These are phyloP conservation scores for Carex sylvatica DNA, from an alignment of 202 grass and related monocot species.

Conservation along the genomic window DNA sequence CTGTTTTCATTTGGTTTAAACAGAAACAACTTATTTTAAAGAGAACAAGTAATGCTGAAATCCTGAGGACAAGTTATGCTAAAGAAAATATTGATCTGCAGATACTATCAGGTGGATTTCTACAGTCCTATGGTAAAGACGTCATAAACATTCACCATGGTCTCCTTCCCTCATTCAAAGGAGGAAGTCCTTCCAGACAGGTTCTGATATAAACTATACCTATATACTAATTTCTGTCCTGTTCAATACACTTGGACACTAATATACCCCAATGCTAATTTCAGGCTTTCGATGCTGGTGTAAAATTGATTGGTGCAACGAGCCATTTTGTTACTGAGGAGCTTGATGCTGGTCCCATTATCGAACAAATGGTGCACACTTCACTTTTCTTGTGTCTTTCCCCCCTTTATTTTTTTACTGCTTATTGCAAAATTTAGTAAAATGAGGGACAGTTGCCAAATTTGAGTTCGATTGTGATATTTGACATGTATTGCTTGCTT, in stretches of 20 bases:
- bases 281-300: constrained; percentile 94
- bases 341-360: constrained; percentile 94
- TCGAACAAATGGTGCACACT: constrained; percentile 80
- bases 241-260: not conserved
- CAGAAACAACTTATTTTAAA: not conserved
- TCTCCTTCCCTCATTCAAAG: constrained; percentile 94
- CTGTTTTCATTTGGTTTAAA: constrained; percentile 7
- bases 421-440: not conserved
- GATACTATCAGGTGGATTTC: constrained; percentile 72
- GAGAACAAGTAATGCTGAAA: not conserved
- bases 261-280: constrained; percentile 18
- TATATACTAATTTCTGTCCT: not conserved
- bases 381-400: not conserved
- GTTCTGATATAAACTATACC: constrained; percentile 30
- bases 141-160: constrained; percentile 98
- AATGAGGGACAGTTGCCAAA: not conserved
- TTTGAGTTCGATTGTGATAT: not conserved
- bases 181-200: constrained; percentile 78
- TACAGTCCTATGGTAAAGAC: constrained; percentile 82
- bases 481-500: not conserved
- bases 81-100: constrained; percentile 26
- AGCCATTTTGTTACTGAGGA: constrained; percentile 93
- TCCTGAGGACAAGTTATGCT: not conserved
- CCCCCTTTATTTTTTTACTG: not conserved
- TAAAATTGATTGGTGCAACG: constrained; percentile 93